Evolutionary conservation across 805 yeast genomes (phyloP).

Genomic region (Barnettozyma siamensis): DNA sequence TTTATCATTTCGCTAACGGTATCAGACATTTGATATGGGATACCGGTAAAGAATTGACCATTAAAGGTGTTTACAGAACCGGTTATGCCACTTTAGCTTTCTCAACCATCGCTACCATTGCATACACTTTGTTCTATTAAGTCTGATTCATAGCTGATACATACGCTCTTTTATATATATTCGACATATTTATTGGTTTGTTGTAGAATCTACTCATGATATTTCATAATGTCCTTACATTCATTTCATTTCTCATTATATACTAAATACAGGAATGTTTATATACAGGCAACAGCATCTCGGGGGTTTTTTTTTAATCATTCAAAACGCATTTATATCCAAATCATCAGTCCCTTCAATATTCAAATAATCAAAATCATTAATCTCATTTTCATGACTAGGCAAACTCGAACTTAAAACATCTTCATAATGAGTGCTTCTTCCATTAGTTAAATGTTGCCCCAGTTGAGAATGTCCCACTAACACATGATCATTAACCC

Average conservation of each 20-base stretch:
- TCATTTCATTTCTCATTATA: too few species aligned
- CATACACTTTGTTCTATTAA: slow-evolving; percentile 22
- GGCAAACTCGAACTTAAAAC: slow-evolving; percentile 7
- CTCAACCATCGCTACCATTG: slow-evolving; percentile 50
- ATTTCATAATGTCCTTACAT: not conserved
- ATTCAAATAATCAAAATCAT: slow-evolving; percentile 3
- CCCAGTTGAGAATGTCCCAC: not conserved
- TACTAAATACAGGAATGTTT: too few species aligned
- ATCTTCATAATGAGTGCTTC: not conserved
- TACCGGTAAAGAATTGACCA: slow-evolving; percentile 67
- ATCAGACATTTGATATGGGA: slow-evolving; percentile 95
- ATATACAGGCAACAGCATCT: too few species aligned
- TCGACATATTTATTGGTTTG: not conserved
- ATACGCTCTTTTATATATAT: not conserved
- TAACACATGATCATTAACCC: not conserved
- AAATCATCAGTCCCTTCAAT: slow-evolving; percentile 1
- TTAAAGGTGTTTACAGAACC: slow-evolving; percentile 87
- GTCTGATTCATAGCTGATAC: not conserved
- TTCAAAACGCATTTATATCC: slow-evolving; percentile 1
- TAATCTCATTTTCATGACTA: not conserved
- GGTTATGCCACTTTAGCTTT: slow-evolving; percentile 80
- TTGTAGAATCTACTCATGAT: not conserved
- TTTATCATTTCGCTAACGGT: slow-evolving; percentile 83
- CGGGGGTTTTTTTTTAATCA: too few species aligned
- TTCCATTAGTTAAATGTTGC: not conserved